Base-by-base conservation (phyloP, 768 basidiomycete genomes). In the Mycena epipterygia region DNA sequence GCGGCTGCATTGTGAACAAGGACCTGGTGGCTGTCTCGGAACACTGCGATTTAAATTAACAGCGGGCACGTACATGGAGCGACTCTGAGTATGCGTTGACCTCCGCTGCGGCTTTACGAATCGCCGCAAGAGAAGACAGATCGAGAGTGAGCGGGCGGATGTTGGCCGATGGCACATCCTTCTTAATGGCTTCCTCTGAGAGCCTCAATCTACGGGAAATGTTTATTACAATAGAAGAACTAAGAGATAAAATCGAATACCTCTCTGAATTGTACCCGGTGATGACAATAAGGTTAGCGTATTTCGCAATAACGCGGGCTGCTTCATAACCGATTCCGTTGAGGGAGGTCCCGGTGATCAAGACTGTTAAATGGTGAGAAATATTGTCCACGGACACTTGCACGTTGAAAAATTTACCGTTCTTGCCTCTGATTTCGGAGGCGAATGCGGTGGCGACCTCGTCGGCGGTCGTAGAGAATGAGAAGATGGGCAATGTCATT, bases 261-360 rank as follows among this genome's bases (percentile, higher is more conserved):
- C 4, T 3, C 23, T 67, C 55, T 12, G 29, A 9, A 25, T 59
- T 57, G 44, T 58, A 51, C 16, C 64, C 65, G 1, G 65, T 59
- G 19, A 67, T 49, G 23, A 67, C 25, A 9, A 67, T 32, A 0
- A 58, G 46, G 39, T 59, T 59, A 1, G 65, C 56, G 42, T 67
- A 37, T 23, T 67, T 67, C 5, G 56, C 42, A 13, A 67, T 49
- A 12, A 41, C 44, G 9, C 37, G 42, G 1, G 64, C 64, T 2
- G 64, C 35, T 41, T 65, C 64, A 25, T 56, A 65, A 1, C 65
- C 65, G 32, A 67, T 66, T n/a, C 64, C 55, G 35, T 67, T 67
- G 30, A 67, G 55, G 7, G 65, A 58, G 9, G 65, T 67, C 14
- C 65, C 65, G 32, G 65, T 67, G 30, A 67, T 27, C 16, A 67